phyloP scores from a whole-genome alignment of 805 yeast species.

The Candida anglica region DNA sequence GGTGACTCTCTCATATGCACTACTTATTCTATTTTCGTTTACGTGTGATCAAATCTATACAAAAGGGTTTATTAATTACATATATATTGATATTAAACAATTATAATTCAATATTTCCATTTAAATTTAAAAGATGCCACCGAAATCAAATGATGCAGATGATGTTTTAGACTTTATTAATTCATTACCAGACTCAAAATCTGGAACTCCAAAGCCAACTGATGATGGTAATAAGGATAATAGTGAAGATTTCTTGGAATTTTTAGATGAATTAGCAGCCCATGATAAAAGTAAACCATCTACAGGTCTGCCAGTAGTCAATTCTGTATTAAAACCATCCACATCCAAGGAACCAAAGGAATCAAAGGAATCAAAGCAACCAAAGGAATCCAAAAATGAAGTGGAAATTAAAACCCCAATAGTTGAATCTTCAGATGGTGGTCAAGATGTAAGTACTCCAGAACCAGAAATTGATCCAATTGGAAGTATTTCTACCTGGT shows the following conservation, averaged over 20 bases:
- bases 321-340: too few relatives aligned
- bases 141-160: slow-evolving; percentile 52
- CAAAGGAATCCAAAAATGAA: background rate
- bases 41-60: too few relatives aligned
- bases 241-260: slow-evolving; percentile 48
- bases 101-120: too few relatives aligned
- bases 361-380: slow-evolving; percentile 9
- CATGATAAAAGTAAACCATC: slow-evolving; percentile 40
- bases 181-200: slow-evolving; percentile 63
- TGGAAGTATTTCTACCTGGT: slow-evolving; percentile 67
- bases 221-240: slow-evolving; percentile 16
- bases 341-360: too few relatives aligned
- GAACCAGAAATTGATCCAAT: slow-evolving; percentile 49
- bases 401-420: background rate
- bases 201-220: slow-evolving; percentile 26
- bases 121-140: slow-evolving; percentile 10
- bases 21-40: too few relatives aligned
- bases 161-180: slow-evolving; percentile 79
- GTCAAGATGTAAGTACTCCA: slow-evolving; percentile 2
- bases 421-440: too few relatives aligned
- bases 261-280: slow-evolving; percentile 67
- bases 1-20: too few relatives aligned
- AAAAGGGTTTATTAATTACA: too few relatives aligned
- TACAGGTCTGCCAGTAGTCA: too few relatives aligned
- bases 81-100: too few relatives aligned